These are phyloP conservation scores for Flagelloscypha sp. DNA, from an alignment of 768 basidiomycete species.

Conservation along the genomic window DNA sequence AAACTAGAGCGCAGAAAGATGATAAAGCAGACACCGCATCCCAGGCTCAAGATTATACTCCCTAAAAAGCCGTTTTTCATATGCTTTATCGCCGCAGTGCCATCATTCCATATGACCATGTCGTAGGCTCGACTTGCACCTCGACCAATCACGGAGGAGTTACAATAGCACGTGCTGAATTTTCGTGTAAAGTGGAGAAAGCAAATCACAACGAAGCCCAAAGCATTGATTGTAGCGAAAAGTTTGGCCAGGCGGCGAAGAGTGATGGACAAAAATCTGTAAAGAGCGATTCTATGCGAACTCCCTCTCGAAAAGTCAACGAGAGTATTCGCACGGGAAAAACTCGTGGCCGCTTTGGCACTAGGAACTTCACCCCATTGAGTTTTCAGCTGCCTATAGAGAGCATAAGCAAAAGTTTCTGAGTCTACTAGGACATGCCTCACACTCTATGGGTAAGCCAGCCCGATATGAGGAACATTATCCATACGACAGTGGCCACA, in stretches of 20 bases:
- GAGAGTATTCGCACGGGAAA: conserved; percentile 1
- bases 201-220: conserved; percentile 17
- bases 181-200: conserved; percentile 21
- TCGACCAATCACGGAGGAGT: conserved; percentile 16
- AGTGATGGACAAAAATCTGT: conserved; percentile 6
- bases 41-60: too few species aligned
- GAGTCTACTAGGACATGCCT: background rate
- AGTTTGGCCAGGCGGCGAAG: conserved; percentile 20
- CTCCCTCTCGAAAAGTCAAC: conserved; percentile 3
- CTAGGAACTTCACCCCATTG: too few species aligned
- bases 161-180: conserved; percentile 22
- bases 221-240: conserved; percentile 20
- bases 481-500: conserved; percentile 22
- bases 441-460: background rate
- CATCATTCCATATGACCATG: too few species aligned
- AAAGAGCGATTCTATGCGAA: conserved; percentile 5
- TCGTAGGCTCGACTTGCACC: conserved; percentile 8
- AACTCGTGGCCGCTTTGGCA: too few species aligned
- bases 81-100: too few species aligned
- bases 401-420: too few species aligned
- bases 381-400: too few species aligned
- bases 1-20: too few species aligned
- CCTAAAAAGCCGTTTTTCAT: too few species aligned
- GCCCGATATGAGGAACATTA: conserved; percentile 22
- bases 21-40: too few species aligned